Evolutionary conservation across 2,329 filamentous ascomycete species (phyloP).

Genomic region (Fusarium continuum): DNA sequence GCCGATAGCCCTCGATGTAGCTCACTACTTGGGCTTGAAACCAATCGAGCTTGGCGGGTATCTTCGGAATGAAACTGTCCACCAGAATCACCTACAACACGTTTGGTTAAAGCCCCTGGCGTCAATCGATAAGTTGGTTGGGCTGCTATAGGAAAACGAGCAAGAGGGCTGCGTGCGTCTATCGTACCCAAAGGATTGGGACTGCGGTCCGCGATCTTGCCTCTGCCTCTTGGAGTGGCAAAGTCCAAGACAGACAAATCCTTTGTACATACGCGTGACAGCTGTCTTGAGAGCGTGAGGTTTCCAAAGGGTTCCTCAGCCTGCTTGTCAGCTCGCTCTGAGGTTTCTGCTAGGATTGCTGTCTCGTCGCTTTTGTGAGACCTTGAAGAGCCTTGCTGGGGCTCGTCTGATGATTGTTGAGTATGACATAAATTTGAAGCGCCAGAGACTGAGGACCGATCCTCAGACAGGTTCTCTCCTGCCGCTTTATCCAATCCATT

Average conservation of each 20-base stretch:
- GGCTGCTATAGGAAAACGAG: conserved; percentile 44
- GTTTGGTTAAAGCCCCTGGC: conserved; percentile 35
- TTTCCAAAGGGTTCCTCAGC: background rate
- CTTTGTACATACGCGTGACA: conserved; percentile 6
- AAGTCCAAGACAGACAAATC: conserved; percentile 10
- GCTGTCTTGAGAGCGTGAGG: background rate
- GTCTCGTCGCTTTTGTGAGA: background rate
- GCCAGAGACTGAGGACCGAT: background rate
- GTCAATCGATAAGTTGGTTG: conserved; percentile 39
- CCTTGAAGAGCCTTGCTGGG: background rate
- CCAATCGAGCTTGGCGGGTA: conserved; percentile 20
- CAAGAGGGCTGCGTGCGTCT: conserved; percentile 36
- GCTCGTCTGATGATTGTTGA: background rate
- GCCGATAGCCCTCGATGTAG: conserved; percentile 34
- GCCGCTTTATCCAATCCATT: background rate
- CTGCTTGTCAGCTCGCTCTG: background rate
- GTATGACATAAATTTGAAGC: background rate
- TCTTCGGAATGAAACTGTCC: conserved; percentile 35
- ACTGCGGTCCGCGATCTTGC: conserved; percentile 13
- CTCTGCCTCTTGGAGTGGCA: conserved; percentile 1
- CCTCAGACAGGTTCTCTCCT: background rate
- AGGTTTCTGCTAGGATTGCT: background rate
- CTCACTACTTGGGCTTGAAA: conserved; percentile 25
- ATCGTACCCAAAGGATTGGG: conserved; percentile 19
- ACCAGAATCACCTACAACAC: conserved; percentile 40